These are phyloP conservation scores for Cucurbita ficifolia DNA, from an alignment of 306 rosid species.

Conservation along the genomic window DNA sequence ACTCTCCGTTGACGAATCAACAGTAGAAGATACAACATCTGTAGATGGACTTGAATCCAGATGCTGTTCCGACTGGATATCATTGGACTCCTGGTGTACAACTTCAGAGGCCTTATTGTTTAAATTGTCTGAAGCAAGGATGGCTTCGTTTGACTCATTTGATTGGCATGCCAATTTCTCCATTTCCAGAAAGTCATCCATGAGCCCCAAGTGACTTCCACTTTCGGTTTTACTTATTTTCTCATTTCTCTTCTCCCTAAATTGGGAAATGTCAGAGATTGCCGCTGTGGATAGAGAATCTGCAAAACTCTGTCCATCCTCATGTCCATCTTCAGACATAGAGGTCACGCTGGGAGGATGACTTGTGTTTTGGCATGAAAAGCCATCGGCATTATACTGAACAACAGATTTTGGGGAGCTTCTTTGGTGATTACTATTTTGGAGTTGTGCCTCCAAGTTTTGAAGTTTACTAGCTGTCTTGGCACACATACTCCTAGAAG, in stretches of 20 bases:
- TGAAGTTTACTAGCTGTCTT: slow-evolving; percentile 75
- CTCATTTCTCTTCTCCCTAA: slow-evolving; percentile 41
- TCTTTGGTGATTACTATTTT: slow-evolving; percentile 41
- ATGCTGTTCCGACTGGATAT: slow-evolving; percentile 23
- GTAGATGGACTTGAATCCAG: slow-evolving; percentile 24
- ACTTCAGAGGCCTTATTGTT: slow-evolving; percentile 24
- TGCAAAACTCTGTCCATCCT: slow-evolving; percentile 57
- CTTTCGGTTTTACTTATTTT: slow-evolving; percentile 47
- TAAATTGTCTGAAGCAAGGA: slow-evolving; percentile 25
- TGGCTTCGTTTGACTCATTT: slow-evolving; percentile 39
- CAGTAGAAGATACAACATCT: slow-evolving; percentile 16
- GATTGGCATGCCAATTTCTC: slow-evolving; percentile 83
- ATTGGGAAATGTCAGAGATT: slow-evolving; percentile 42
- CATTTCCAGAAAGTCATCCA: slow-evolving; percentile 98
- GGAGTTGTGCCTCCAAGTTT: slow-evolving; percentile 56
- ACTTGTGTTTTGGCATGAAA: slow-evolving; percentile 59
- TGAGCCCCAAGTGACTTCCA: slow-evolving; percentile 61
- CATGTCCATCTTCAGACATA: slow-evolving; percentile 90
- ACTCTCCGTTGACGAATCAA: slow-evolving; percentile 11
- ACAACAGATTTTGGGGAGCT: slow-evolving; percentile 60
- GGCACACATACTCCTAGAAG: slow-evolving; percentile 80
- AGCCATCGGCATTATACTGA: slow-evolving; percentile 44
- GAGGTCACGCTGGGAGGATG: slow-evolving; percentile 72
- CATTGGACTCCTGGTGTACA: slow-evolving; percentile 25
- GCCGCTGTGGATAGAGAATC: slow-evolving; percentile 62